phyloP scores from a whole-genome alignment of 2,329 filamentous ascomycete species.

The Onygenales sp. region DNA sequence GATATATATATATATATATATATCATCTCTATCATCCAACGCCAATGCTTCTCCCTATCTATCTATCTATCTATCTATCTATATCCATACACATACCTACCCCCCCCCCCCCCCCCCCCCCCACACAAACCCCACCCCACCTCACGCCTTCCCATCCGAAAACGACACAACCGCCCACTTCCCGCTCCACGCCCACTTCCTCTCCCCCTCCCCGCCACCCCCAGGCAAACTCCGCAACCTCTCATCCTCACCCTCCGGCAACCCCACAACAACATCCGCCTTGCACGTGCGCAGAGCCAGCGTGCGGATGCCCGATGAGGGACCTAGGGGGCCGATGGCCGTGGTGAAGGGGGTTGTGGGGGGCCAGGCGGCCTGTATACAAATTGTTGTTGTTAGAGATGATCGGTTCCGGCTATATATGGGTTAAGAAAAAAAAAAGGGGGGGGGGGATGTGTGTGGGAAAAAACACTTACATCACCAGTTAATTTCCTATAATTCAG shows the following conservation, averaged over 20 bases:
- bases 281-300: slow-evolving; percentile 90
- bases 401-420: neutral
- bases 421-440: neutral
- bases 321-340: slow-evolving; percentile 78
- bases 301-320: slow-evolving; percentile 70
- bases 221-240: slow-evolving; percentile 58
- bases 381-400: neutral
- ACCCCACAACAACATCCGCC: slow-evolving; percentile 85
- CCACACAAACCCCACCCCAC: neutral
- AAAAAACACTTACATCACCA: slow-evolving; percentile 58
- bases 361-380: slow-evolving; percentile 61
- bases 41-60: no score
- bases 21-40: no score
- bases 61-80: no score
- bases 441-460: neutral
- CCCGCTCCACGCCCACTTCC: slow-evolving; percentile 91
- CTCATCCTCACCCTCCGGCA: slow-evolving; percentile 76
- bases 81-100: no score
- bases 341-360: slow-evolving; percentile 75
- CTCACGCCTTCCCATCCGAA: slow-evolving; percentile 53
- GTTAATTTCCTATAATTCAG: slow-evolving; percentile 92
- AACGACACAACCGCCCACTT: slow-evolving; percentile 96
- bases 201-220: slow-evolving; percentile 58
- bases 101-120: no score
- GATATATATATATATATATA: no score